Evolutionary conservation across 257 asterid genomes (phyloP), one percentile per base, ranked within the genome.

Genomic region (Nicotiana otophora): DNA sequence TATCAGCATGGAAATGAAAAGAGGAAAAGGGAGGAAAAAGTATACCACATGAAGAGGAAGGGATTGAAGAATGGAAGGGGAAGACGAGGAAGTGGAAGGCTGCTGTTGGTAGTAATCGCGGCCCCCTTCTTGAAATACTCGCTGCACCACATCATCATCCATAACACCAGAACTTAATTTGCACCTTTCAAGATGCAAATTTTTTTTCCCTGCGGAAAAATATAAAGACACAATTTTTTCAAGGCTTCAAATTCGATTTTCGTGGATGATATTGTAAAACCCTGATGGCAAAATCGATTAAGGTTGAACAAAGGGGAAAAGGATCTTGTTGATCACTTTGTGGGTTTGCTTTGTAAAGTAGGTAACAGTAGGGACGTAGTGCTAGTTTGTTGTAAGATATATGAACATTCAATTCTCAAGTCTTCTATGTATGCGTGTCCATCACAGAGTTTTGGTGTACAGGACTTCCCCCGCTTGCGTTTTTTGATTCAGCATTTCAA

Each of bases 111-210:
- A 89, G 42, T 90, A 92, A 90, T 96, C 99, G 76, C 99, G 97
- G 10, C 99, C 98, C 72, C 98, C 99, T 88, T 95, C 98, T 89
- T 93, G 95, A 39, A 96, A 87, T 42, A 96, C 97, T 62, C 98
- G 92, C 86, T 92, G 97, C 86, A 93, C 93, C 88, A 94, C 91
- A 81, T 93, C 97, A 90, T 96, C 97, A 82, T 96, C 99, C 99
- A 96, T 70, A 70, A n/a, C 58, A 16, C 53, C 51, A 33, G 26
- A 33, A 33, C 54, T 68, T 34, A 34, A 5, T 68, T 68, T 67
- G 48, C 20, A 67, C 48, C 76, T 67, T 67, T 31, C 48, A 12
- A 39, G 19, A 39, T 76, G 39, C 81, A 14, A 64, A 42, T 9
- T 2, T 65, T 31, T 4, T 30, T 65, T 15, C 10, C 5, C 20